Evolutionary conservation across 2,329 filamentous ascomycete genomes (phyloP).

Genomic region (Fusarium tuaranense): DNA sequence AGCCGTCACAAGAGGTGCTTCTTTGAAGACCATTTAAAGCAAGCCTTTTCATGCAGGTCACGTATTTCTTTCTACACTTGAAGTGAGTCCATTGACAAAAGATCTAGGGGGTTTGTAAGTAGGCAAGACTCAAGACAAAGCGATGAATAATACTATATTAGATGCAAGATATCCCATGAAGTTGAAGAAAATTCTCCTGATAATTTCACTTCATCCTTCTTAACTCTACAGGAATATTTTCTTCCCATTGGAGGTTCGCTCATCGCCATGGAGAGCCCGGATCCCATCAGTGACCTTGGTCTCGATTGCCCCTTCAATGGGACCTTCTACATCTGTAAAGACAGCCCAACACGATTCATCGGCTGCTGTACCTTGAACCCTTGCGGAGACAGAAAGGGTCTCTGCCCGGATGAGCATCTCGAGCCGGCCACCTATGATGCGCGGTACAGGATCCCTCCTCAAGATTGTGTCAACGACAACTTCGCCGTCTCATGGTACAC

Average conservation of each 20-base stretch:
- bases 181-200: no score
- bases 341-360: constrained; percentile 49
- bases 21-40: neutral
- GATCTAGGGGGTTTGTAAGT: neutral
- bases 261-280: constrained; percentile 17
- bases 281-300: constrained; percentile 36
- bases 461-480: constrained; percentile 46
- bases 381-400: constrained; percentile 40
- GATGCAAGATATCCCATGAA: no score
- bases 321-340: constrained; percentile 52
- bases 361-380: constrained; percentile 55
- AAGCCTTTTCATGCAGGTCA: neutral
- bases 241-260: no score
- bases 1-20: neutral
- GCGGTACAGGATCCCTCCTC: constrained; percentile 42
- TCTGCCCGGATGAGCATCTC: constrained; percentile 38
- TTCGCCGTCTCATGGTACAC: constrained; percentile 48
- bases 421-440: constrained; percentile 45
- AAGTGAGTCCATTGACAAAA: no score
- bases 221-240: no score
- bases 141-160: no score
- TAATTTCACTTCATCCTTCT: no score
- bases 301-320: constrained; percentile 48
- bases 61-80: neutral
- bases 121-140: no score